Conservation (phyloP, 176 grass and related monocot genomes). For the Cenchrus purpureus region DNA sequence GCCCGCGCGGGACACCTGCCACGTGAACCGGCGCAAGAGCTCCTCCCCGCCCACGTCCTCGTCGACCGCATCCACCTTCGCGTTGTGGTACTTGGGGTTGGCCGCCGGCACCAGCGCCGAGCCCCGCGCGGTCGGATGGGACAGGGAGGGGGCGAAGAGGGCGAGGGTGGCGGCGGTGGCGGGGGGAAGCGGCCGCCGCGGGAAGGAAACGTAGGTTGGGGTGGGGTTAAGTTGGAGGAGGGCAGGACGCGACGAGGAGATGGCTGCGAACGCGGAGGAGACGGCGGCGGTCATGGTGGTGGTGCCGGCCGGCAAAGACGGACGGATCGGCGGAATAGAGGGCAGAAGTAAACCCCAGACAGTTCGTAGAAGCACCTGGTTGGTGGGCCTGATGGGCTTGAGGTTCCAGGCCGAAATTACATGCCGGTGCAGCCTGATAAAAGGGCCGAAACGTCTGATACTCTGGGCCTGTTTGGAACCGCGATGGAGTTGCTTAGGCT, state of each 20-base stretch:
- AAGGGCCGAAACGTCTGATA: too few species aligned
- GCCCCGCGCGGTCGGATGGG: not conserved
- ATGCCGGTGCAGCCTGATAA: too few species aligned
- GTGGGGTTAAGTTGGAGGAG: not conserved
- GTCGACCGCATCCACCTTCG: slow-evolving; percentile 55
- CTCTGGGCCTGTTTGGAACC: too few species aligned
- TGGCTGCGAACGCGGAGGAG: not conserved
- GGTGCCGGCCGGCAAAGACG: not conserved
- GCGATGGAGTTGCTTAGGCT: too few species aligned
- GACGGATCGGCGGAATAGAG: too few species aligned
- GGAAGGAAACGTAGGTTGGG: slow-evolving; percentile 23
- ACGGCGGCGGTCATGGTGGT: not conserved
- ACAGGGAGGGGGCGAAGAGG: slow-evolving; percentile 6
- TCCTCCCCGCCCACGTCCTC: slow-evolving; percentile 58
- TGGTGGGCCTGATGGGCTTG: too few species aligned
- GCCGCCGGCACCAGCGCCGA: not conserved
- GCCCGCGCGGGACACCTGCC: slow-evolving; percentile 59
- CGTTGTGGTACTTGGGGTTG: slow-evolving; percentile 68
- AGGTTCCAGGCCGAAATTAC: too few species aligned
- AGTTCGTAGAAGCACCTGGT: too few species aligned
- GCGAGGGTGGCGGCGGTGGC: slow-evolving; percentile 18
- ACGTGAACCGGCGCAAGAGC: slow-evolving; percentile 51
- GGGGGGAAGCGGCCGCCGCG: not conserved
- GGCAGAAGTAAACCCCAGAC: too few species aligned
- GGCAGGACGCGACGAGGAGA: not conserved